These are phyloP conservation scores for Fistulinella staudtii DNA, from an alignment of 1,284 basidiomycete species.

Conservation along the genomic window DNA sequence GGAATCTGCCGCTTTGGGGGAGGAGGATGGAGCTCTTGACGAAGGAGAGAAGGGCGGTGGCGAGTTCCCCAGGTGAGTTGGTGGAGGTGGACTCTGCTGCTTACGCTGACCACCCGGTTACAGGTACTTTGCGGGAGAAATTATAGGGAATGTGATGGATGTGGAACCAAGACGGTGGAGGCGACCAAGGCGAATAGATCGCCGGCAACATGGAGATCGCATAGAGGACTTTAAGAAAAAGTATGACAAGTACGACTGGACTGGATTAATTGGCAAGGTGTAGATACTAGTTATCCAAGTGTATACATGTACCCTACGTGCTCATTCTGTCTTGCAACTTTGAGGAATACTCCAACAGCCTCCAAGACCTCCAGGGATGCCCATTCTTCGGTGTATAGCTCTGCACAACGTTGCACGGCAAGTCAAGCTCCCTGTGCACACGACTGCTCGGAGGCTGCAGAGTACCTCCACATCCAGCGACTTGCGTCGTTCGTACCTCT, in stretches of 20 bases:
- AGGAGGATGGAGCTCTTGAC: slow-evolving; percentile 63
- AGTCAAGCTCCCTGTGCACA: not conserved
- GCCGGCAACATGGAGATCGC: slow-evolving; percentile 65
- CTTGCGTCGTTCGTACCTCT: slow-evolving; percentile 61
- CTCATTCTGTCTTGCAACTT: too few species aligned
- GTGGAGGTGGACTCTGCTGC: not conserved
- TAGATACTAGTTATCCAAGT: too few species aligned
- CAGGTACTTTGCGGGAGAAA: slow-evolving; percentile 93
- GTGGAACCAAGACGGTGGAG: slow-evolving; percentile 87
- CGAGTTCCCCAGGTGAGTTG: slow-evolving; percentile 78
- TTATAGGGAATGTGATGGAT: slow-evolving; percentile 89
- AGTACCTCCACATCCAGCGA: slow-evolving; percentile 20
- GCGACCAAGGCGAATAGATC: slow-evolving; percentile 73
- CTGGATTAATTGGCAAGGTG: slow-evolving; percentile 59
- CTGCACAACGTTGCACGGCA: not conserved
- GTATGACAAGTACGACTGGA: slow-evolving; percentile 78
- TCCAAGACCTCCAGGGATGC: too few species aligned
- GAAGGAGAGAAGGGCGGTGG: slow-evolving; percentile 86
- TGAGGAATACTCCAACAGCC: too few species aligned
- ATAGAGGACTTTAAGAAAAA: slow-evolving; percentile 63
- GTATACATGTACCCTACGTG: too few species aligned
- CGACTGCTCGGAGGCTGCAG: slow-evolving; percentile 10
- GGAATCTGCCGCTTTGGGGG: slow-evolving; percentile 59
- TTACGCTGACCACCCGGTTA: slow-evolving; percentile 6
- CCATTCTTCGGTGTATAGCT: not conserved